These are phyloP conservation scores for Casuarina equisetifolia DNA, from an alignment of 306 rosid species.

Conservation along the genomic window DNA sequence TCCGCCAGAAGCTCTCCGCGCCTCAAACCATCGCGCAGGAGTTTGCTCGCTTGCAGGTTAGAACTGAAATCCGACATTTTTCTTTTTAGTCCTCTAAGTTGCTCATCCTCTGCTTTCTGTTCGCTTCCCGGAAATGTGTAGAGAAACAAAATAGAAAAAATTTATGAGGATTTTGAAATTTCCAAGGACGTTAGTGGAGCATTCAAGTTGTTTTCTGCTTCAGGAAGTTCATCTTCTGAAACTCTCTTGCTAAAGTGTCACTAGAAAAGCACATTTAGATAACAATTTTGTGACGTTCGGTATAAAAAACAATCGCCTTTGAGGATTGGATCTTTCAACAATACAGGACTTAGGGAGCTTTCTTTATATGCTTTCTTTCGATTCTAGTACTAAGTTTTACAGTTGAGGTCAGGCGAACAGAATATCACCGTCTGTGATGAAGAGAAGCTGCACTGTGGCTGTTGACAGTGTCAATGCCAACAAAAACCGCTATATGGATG, in stretches of 20 bases:
- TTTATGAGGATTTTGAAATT: background rate
- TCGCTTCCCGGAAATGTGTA: slow-evolving; percentile 10
- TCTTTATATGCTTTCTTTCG: background rate
- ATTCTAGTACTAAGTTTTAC: background rate
- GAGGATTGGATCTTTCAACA: background rate
- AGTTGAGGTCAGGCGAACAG: slow-evolving; percentile 53
- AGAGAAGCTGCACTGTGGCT: slow-evolving; percentile 61
- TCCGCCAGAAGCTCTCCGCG: slow-evolving; percentile 54
- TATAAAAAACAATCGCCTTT: too few relatives aligned
- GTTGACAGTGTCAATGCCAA: slow-evolving; percentile 55
- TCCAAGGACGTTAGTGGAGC: too few relatives aligned
- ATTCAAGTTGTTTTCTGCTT: too few relatives aligned
- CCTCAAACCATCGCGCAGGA: slow-evolving; percentile 55
- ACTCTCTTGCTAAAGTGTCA: too few relatives aligned
- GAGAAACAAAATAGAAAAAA: background rate
- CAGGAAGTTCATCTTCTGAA: too few relatives aligned
- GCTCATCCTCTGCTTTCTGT: background rate
- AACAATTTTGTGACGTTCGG: too few relatives aligned
- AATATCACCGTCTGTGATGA: slow-evolving; percentile 62
- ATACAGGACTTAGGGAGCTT: too few relatives aligned
- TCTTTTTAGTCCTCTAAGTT: background rate
- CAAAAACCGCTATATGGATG: slow-evolving; percentile 79
- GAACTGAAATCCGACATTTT: background rate
- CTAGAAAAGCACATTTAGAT: background rate
- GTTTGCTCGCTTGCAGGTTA: slow-evolving; percentile 71